Evolutionary conservation across 371 early-diverging fungal species (phyloP).

Genomic region (Conidiobolus incongruus): DNA sequence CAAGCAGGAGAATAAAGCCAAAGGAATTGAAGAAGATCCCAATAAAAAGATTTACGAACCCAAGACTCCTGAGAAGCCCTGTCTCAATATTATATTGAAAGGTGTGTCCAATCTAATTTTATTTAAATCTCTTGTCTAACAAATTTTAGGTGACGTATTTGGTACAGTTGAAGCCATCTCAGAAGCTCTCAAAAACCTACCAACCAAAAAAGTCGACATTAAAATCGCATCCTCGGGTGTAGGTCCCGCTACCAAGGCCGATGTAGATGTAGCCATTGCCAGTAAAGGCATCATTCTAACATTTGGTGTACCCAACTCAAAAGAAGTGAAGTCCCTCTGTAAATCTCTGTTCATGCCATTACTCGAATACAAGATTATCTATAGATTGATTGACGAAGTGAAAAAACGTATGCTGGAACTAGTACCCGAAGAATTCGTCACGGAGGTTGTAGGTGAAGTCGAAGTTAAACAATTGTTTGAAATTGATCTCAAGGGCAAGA

Average conservation of each 20-base stretch:
- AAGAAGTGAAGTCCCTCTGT: conserved; percentile 38
- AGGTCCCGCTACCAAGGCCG: conserved; percentile 61
- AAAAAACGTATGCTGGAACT: conserved; percentile 50
- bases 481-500: conserved; percentile 41
- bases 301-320: conserved; percentile 71
- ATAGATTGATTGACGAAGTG: conserved; percentile 70
- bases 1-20: conserved; percentile 9
- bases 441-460: conserved; percentile 72
- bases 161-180: conserved; percentile 85
- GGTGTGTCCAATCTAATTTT: conserved; percentile 19
- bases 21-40: conserved; percentile 8
- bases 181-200: conserved; percentile 48
- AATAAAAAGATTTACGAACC: too few species aligned
- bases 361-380: conserved; percentile 56
- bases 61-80: conserved; percentile 3
- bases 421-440: conserved; percentile 50
- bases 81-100: neutral
- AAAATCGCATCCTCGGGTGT: conserved; percentile 50
- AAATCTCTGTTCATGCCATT: conserved; percentile 33
- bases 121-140: conserved; percentile 9
- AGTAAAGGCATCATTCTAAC: conserved; percentile 43
- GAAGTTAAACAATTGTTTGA: conserved; percentile 59
- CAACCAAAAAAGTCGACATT: conserved; percentile 57
- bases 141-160: conserved; percentile 63
- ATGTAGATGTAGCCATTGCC: conserved; percentile 44